phyloP scores from a whole-genome alignment of 768 basidiomycete genomes.

The Lactarius sanguifluus region DNA sequence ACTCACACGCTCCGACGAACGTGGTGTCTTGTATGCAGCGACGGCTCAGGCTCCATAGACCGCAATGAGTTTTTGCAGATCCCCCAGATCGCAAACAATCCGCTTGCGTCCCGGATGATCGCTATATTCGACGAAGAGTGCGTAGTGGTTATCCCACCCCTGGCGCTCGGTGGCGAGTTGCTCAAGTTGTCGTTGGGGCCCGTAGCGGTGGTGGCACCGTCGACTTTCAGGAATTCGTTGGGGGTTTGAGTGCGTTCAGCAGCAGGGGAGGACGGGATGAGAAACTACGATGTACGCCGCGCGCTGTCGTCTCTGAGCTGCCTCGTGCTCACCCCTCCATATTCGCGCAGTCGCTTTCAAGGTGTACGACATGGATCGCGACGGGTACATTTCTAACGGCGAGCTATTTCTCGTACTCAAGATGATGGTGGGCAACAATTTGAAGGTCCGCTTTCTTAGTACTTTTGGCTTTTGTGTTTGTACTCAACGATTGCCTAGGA shows the following conservation, averaged over 20 bases:
- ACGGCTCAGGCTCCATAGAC: conserved; percentile 97
- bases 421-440: conserved; percentile 99
- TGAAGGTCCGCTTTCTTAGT: conserved; percentile 62
- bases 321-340: conserved; percentile 1
- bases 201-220: conserved; percentile 96
- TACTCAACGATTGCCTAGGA: conserved; percentile 53
- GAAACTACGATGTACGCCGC: conserved; percentile 83
- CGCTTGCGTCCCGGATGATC: conserved; percentile 95
- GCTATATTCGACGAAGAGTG: conserved; percentile 99
- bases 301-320: neutral
- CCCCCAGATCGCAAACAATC: conserved; percentile 98
- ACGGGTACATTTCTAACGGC: conserved; percentile 97
- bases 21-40: conserved; percentile 45
- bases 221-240: conserved; percentile 99
- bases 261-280: conserved; percentile 96
- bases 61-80: conserved; percentile 98
- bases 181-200: conserved; percentile 1
- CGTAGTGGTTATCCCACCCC: conserved; percentile 38
- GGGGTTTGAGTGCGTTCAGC: conserved; percentile 95
- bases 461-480: neutral
- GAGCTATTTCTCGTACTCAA: conserved; percentile 98
- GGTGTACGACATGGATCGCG: conserved; percentile 98
- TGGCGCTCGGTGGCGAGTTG: neutral
- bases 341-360: conserved; percentile 89
- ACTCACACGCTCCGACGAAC: neutral